A percentile compares a stretch with the other conserved stretches of the same genome.
phyloP scores from a whole-genome alignment of 306 rosid genomes.

The Trifolium repens region DNA sequence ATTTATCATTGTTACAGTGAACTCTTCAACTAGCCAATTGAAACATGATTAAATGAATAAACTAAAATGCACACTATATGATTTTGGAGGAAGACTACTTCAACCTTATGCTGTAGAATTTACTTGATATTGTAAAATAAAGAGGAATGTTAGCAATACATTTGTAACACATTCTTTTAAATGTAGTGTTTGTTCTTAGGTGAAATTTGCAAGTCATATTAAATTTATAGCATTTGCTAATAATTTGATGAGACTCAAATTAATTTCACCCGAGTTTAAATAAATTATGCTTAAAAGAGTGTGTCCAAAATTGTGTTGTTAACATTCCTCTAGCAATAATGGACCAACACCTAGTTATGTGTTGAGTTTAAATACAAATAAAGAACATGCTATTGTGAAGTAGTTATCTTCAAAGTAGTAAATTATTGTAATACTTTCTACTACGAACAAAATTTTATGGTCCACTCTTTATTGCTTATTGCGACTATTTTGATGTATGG shows the following conservation, averaged over 20 bases:
- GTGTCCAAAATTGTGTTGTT: not conserved
- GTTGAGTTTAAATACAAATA: not conserved
- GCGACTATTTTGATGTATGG: no score
- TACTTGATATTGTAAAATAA: not conserved
- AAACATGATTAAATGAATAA: constrained; percentile 7
- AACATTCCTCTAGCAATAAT: not conserved
- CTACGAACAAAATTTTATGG: no score
- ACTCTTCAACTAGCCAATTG: constrained; percentile 15
- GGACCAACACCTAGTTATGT: not conserved
- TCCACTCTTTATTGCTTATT: no score
- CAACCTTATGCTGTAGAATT: not conserved
- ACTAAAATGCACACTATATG: not conserved
- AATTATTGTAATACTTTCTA: no score
- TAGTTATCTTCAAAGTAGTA: not conserved
- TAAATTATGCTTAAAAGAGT: not conserved
- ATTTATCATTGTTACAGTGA: constrained; percentile 43
- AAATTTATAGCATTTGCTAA: not conserved
- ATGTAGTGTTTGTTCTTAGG: not conserved
- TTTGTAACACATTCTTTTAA: not conserved
- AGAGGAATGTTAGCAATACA: not conserved
- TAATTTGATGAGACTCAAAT: not conserved
- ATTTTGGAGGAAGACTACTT: constrained; percentile 5
- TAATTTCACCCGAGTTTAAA: not conserved
- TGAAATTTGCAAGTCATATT: not conserved
- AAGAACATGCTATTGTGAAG: not conserved